Percentiles rank a stretch among this genome's conserved stretches.
phyloP scores from a whole-genome alignment of 202 grass and related monocot species.

The Setaria italica region DNA sequence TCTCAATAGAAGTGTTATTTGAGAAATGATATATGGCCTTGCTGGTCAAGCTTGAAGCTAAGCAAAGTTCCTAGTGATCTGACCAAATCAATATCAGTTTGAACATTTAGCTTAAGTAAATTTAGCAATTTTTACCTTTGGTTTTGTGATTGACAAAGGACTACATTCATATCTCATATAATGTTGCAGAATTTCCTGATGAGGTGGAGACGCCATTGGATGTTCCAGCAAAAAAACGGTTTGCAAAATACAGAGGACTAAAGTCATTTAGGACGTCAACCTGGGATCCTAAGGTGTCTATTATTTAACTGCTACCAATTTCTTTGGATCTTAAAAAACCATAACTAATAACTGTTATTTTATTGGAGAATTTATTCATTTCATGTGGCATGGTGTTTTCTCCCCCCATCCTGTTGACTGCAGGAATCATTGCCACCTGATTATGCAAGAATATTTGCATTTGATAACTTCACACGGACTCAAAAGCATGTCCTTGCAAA shows the following conservation, averaged over 20 bases:
- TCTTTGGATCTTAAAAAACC: background rate
- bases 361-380: slow-evolving; percentile 15
- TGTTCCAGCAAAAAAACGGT: slow-evolving; percentile 88
- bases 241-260: slow-evolving; percentile 92
- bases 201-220: slow-evolving; percentile 96
- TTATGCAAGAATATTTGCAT: slow-evolving; percentile 94
- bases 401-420: slow-evolving; percentile 35
- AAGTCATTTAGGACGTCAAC: slow-evolving; percentile 95
- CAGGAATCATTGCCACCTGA: slow-evolving; percentile 92
- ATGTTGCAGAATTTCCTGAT: slow-evolving; percentile 92
- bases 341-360: slow-evolving; percentile 9
- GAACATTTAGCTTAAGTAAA: slow-evolving; percentile 1
- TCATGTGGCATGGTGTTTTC: slow-evolving; percentile 31
- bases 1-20: background rate
- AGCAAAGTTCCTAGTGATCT: slow-evolving; percentile 16
- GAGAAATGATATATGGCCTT: slow-evolving; percentile 8
- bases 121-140: slow-evolving; percentile 2
- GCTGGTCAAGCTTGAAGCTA: background rate
- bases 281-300: slow-evolving; percentile 87
- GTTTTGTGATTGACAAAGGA: slow-evolving; percentile 31
- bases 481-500: slow-evolving; percentile 83
- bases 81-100: slow-evolving; percentile 17
- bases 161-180: slow-evolving; percentile 13
- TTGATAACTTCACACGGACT: slow-evolving; percentile 86
- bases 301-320: slow-evolving; percentile 32